Evolutionary conservation across 768 basidiomycete genomes (phyloP), one percentile per base, ranked within the genome.

Genomic region (Tylopilus sp.): DNA sequence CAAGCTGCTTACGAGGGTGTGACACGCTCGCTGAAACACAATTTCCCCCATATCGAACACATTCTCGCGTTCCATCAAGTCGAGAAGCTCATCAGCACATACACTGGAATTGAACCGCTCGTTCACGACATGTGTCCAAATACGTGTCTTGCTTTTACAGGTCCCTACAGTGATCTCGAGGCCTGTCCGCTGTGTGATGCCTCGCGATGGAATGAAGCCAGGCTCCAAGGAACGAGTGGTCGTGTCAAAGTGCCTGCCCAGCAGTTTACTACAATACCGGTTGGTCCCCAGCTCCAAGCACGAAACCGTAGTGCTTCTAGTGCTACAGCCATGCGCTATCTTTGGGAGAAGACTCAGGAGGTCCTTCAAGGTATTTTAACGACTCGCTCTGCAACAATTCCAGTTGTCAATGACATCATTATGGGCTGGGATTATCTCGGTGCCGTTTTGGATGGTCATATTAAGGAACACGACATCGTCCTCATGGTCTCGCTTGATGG

Each of bases 111-210:
- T 9, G 53, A 67, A 11, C 53, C 72, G 0, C 44, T 78, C 1
- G 10, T 45, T 0, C 46, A 69, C 7, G 68, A 79, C 50, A 80
- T 79, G 75, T 81, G 78, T 37, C 54, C 65, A 0, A 69, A 76
- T 8, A 66, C 69, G 0, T 80, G 78, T 52, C 29, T 68, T 19
- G 73, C 71, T 0, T 80, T 65, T 48, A 75, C 72, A 0, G 74
- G 78, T 0, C 74, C 73, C 0, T 75, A 66, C n/a, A 43, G 48
- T 1, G 26, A 65, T 1, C 50, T 5, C n/a, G n/a, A n/a, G n/a
- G n/a, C n/a, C n/a, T n/a, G n/a, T n/a, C n/a, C n/a, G n/a, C n/a
- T n/a, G n/a, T n/a, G n/a, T n/a, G n/a, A n/a, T n/a, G n/a, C n/a
- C n/a, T n/a, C n/a, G n/a, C n/a, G n/a, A n/a, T n/a, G n/a, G n/a